These are phyloP conservation scores for Magnaporthiopsis rhizophila DNA, from an alignment of 2,329 filamentous ascomycete species.

Conservation along the genomic window DNA sequence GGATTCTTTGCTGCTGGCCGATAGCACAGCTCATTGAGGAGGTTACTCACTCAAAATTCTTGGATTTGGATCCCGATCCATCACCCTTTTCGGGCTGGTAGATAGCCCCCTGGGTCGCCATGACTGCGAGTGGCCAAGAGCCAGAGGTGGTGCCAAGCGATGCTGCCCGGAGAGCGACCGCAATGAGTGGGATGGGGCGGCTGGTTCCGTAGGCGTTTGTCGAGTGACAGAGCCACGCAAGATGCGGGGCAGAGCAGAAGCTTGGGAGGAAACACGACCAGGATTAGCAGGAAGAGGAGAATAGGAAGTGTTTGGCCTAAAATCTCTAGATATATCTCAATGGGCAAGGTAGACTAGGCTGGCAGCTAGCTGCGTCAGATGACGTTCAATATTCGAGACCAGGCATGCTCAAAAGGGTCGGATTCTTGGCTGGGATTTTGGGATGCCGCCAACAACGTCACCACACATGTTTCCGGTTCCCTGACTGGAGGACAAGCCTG, in stretches of 20 bases:
- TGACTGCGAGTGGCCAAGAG: too few species aligned
- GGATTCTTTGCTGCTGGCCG: too few species aligned
- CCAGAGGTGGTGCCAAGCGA: too few species aligned
- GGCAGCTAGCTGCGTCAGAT: neutral
- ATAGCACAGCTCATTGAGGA: too few species aligned
- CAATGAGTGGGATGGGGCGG: too few species aligned
- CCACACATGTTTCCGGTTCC: constrained; percentile 1
- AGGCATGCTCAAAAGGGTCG: neutral
- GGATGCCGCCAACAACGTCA: constrained; percentile 5
- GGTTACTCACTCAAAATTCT: constrained; percentile 7
- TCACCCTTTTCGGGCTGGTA: constrained; percentile 12
- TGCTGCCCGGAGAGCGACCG: too few species aligned
- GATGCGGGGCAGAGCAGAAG: too few species aligned
- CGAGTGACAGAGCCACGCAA: too few species aligned
- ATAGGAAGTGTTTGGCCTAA: neutral
- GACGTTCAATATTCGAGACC: neutral
- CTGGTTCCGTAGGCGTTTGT: too few species aligned
- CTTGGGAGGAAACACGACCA: neutral
- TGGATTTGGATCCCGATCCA: constrained; percentile 17
- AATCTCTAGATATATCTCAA: neutral
- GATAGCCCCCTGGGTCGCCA: constrained; percentile 1
- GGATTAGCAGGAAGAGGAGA: neutral
- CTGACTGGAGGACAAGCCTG: too few species aligned
- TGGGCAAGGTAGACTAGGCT: too few species aligned
- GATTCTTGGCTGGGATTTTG: too few species aligned